Conservation (phyloP, 2,329 filamentous ascomycete species). For the Nemania sp. region DNA sequence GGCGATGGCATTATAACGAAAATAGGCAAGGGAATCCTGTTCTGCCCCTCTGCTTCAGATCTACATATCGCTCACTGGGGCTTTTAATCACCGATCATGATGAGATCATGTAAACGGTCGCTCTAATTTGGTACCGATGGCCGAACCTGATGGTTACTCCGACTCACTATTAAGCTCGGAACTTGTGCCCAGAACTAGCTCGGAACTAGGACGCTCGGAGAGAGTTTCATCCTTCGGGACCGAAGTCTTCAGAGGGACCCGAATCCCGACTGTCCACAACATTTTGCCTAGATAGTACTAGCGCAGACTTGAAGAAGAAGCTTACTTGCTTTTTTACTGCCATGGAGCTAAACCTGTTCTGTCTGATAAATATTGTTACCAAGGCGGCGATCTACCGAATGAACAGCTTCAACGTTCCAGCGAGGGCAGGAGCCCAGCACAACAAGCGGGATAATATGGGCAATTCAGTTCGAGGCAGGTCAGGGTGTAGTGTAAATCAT, state of each 20-base stretch:
- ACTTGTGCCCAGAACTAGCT: neutral
- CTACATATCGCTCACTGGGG: no score
- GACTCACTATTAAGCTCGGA: no score
- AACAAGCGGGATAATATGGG: no score
- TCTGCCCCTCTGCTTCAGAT: no score
- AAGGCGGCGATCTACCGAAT: no score
- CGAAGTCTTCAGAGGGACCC: slow-evolving; percentile 11
- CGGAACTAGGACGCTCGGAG: neutral
- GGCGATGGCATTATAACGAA: no score
- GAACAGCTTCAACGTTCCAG: no score
- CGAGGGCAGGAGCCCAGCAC: no score
- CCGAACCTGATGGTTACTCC: slow-evolving; percentile 1
- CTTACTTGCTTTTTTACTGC: neutral
- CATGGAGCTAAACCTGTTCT: neutral
- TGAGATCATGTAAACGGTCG: neutral
- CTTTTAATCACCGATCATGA: slow-evolving; percentile 10
- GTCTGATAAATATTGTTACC: neutral
- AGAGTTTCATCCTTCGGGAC: slow-evolving; percentile 15
- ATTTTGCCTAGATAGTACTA: neutral
- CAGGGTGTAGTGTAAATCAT: no score
- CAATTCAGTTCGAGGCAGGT: no score
- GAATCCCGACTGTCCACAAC: neutral
- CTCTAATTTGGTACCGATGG: slow-evolving; percentile 10
- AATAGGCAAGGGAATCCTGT: no score
- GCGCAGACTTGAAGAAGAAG: neutral